phyloP scores from a whole-genome alignment of 2,329 filamentous ascomycete genomes.

The Xylaria sp. region DNA sequence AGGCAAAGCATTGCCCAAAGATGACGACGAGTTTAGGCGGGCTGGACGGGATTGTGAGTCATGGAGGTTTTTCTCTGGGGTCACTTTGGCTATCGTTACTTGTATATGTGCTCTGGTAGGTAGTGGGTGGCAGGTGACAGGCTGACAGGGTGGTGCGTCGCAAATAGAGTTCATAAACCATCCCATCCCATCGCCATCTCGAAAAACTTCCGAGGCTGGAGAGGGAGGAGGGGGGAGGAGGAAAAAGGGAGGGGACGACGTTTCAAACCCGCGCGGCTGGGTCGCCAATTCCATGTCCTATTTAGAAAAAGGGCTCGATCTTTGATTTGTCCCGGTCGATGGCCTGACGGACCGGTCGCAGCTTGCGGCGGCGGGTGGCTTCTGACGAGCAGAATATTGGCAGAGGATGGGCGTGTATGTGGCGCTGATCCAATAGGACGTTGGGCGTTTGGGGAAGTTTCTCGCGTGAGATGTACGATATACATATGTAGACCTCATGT shows the following conservation, averaged over 20 bases:
- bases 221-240: not conserved
- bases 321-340: not conserved
- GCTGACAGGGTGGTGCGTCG: not conserved
- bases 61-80: too few species aligned
- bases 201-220: too few species aligned
- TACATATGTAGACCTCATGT: too few species aligned
- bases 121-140: too few species aligned
- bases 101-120: not conserved
- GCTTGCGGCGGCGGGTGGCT: too few species aligned
- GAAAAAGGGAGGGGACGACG: too few species aligned
- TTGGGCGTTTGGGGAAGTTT: slow-evolving; percentile 32
- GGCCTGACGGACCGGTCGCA: not conserved
- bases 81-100: too few species aligned
- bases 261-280: not conserved
- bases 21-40: not conserved
- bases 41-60: not conserved
- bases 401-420: slow-evolving; percentile 7
- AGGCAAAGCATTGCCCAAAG: not conserved
- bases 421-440: slow-evolving; percentile 19
- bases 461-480: slow-evolving; percentile 32
- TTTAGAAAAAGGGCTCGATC: not conserved
- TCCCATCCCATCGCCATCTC: not conserved
- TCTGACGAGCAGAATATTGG: slow-evolving; percentile 15
- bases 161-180: not conserved
- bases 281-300: not conserved